A percentile compares a stretch with the other conserved stretches of the same genome.
Evolutionary conservation across 2,329 filamentous ascomycete species (phyloP).

Genomic region (Epichloe baconii): DNA sequence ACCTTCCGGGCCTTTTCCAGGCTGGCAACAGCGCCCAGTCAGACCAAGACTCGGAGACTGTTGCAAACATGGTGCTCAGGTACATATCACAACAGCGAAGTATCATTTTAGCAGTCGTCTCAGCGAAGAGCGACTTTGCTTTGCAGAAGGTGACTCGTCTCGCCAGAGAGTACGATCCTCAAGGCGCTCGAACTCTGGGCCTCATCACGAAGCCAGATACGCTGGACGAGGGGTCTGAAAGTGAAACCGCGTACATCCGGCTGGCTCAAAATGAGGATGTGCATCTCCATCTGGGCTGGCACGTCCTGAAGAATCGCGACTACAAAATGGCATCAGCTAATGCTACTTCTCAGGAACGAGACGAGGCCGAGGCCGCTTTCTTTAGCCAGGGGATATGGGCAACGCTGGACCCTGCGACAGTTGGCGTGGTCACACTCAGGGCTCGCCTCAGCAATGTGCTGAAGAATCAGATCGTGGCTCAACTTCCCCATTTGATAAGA

Average conservation of each 20-base stretch:
- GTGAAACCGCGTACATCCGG: constrained; percentile 24
- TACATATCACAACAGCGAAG: constrained; percentile 47
- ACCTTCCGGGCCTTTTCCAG: constrained; percentile 43
- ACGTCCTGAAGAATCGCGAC: constrained; percentile 34
- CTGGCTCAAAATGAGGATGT: constrained; percentile 34
- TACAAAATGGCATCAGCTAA: constrained; percentile 18
- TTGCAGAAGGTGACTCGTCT: constrained; percentile 42
- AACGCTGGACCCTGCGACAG: constrained; percentile 16
- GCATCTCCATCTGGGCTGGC: constrained; percentile 37
- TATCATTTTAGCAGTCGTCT: constrained; percentile 47
- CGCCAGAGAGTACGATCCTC: constrained; percentile 16
- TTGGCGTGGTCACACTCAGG: constrained; percentile 36
- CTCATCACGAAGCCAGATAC: constrained; percentile 44
- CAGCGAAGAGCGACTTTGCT: constrained; percentile 40
- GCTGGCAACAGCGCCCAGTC: constrained; percentile 31
- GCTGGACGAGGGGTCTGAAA: constrained; percentile 19
- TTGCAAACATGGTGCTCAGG: constrained; percentile 31
- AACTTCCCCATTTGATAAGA: constrained; percentile 30
- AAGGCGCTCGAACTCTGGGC: constrained; percentile 33
- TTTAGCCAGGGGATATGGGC: constrained; percentile 30
- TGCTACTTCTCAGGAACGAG: constrained; percentile 19
- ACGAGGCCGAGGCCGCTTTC: constrained; percentile 27
- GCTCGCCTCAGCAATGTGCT: constrained; percentile 37
- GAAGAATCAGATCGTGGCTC: constrained; percentile 28
- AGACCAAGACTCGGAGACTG: constrained; percentile 26